Base-by-base conservation (phyloP, 2,329 filamentous ascomycete species). In the Calonectria fujianensis region DNA sequence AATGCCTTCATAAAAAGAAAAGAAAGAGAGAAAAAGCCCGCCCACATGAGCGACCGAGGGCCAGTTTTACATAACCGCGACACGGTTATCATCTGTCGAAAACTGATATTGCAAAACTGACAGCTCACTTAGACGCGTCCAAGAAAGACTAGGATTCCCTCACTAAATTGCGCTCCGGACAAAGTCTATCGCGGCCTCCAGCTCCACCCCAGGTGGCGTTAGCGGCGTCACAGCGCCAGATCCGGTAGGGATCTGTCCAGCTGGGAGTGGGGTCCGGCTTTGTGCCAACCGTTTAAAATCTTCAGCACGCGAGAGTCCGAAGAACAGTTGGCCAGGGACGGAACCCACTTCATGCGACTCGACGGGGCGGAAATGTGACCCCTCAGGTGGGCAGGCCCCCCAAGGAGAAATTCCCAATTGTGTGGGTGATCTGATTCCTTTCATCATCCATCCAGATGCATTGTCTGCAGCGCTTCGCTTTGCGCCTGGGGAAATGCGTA, bases 71-170 rank as follows among this genome's bases (percentile, higher is more conserved):
- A 63, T 63, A 41, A 41, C 57, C 35, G 9, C 57, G 7, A 29
- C 35, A 6, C 20, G 16, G 13, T 41, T 41, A 63, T 63, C 57
- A 63, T 63, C 57, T 63, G 57, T 63, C 57, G 37, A 63, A 63
- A 63, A 63, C 57, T 63, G 57, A 63, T n/a, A 41, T 41, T 41
- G 35, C 37, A 41, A 41, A 63, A 20, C 57, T 63, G 57, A 63
- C 57, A 63, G 35, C 57, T 63, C 57, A 63, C 35, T 41, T 63
- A 63, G 24, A 63, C 57, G 24, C 24, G 13, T 31, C 14, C 32
- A 18, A 29, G 35, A 41, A 63, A 20, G 35, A 27, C 57, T 37
- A 16, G 57, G 57, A 29, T 63, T 4, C 57, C 57, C 24, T 41
- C 16, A 20, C 20, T 24, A n/a, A 63, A 41, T 41, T 41, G 14